Evolutionary conservation across 768 basidiomycete species (phyloP).

Genomic region (Strobilomyces dryophilus): DNA sequence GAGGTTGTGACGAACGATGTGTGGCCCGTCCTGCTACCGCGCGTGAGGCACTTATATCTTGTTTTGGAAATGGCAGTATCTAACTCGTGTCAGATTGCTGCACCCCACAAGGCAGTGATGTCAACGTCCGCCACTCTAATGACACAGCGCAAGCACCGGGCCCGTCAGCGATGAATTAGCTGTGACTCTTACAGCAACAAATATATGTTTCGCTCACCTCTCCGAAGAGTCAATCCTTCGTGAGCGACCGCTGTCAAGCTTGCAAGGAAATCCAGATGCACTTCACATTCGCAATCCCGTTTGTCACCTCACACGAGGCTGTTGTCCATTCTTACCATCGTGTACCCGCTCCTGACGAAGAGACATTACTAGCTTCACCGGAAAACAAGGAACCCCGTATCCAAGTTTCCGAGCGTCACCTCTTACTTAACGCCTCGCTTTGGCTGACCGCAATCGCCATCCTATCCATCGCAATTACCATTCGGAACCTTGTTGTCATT

Average conservation of each 20-base stretch:
- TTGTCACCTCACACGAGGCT: background rate
- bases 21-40: background rate
- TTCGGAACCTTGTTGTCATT: constrained; percentile 20
- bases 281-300: background rate
- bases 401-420: background rate
- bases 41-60: constrained; percentile 4
- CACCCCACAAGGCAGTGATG: background rate
- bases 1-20: background rate
- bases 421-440: constrained; percentile 12
- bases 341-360: constrained; percentile 16
- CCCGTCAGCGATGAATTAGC: background rate
- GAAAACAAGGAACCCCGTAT: background rate
- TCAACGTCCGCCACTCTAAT: background rate
- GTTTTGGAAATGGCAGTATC: background rate
- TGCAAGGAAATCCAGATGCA: constrained; percentile 3
- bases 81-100: background rate
- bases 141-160: constrained; percentile 10
- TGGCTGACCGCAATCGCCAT: constrained; percentile 17
- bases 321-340: constrained; percentile 8
- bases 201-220: constrained; percentile 5
- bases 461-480: constrained; percentile 17
- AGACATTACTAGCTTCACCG: constrained; percentile 4
- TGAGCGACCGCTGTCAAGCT: background rate
- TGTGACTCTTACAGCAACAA: background rate
- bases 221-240: background rate